Conservation (phyloP, 2,329 filamentous ascomycete species). For the Exserohilum turcica region DNA sequence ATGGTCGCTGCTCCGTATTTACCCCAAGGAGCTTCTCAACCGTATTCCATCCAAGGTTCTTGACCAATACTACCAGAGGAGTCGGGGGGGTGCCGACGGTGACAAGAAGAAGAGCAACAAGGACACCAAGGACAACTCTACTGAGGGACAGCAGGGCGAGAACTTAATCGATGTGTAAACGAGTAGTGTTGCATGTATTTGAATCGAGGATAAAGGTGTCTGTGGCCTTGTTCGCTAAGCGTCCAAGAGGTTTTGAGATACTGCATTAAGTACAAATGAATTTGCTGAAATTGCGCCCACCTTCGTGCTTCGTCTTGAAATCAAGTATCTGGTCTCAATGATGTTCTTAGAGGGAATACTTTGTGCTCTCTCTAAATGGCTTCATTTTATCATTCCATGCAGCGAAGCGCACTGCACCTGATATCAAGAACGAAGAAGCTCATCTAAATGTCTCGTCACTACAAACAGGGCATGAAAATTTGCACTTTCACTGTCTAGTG, state of each 20-base stretch:
- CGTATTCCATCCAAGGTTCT: constrained; percentile 65
- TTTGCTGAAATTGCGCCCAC: constrained; percentile 1
- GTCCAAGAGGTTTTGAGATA: constrained; percentile 18
- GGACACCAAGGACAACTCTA: constrained; percentile 53
- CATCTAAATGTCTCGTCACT: too few relatives aligned
- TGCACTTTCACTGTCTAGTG: too few relatives aligned
- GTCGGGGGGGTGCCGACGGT: constrained; percentile 42
- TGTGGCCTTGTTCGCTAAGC: constrained; percentile 17
- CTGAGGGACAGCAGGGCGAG: constrained; percentile 41
- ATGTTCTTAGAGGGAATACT: background rate
- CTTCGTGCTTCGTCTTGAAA: background rate
- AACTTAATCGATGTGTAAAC: constrained; percentile 48
- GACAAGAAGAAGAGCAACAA: constrained; percentile 47
- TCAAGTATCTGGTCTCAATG: background rate
- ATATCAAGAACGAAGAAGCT: too few relatives aligned
- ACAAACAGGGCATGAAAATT: too few relatives aligned
- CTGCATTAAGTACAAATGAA: constrained; percentile 31
- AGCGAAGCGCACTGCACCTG: too few relatives aligned
- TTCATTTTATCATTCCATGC: too few relatives aligned
- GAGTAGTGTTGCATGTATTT: constrained; percentile 6
- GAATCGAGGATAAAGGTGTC: constrained; percentile 4
- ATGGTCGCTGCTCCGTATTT: constrained; percentile 95
- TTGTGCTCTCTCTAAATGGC: too few relatives aligned
- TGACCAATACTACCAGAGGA: constrained; percentile 58
- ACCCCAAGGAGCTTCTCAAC: constrained; percentile 97